Percentiles rank a stretch among this genome's conserved stretches.
These are phyloP conservation scores for Senna siamea DNA, from an alignment of 306 rosid species.

Conservation along the genomic window DNA sequence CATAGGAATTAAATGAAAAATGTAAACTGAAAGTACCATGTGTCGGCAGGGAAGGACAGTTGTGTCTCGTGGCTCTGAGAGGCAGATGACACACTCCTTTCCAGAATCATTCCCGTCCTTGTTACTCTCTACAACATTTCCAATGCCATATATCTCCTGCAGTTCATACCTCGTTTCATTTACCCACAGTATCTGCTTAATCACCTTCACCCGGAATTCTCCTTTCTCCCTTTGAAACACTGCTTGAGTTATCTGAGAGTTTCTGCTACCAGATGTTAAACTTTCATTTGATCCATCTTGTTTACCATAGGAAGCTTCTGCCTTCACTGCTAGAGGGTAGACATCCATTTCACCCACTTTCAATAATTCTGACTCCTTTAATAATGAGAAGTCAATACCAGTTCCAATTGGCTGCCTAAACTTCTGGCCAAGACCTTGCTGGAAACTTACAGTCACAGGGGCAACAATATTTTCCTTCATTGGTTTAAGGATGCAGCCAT, in stretches of 20 bases:
- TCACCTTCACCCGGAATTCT: constrained; percentile 66
- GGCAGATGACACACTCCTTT: constrained; percentile 90
- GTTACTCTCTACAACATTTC: constrained; percentile 65
- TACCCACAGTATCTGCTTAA: constrained; percentile 82
- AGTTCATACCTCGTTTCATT: constrained; percentile 75
- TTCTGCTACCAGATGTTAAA: constrained; percentile 43
- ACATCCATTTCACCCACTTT: constrained; percentile 58
- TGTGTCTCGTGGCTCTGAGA: constrained; percentile 89
- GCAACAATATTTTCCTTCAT: constrained; percentile 53
- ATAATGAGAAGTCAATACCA: constrained; percentile 67
- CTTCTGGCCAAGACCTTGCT: constrained; percentile 87
- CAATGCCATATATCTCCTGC: constrained; percentile 88
- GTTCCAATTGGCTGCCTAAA: constrained; percentile 78
- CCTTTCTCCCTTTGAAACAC: constrained; percentile 83
- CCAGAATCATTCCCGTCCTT: constrained; percentile 73
- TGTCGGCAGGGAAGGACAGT: constrained; percentile 92
- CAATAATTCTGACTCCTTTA: constrained; percentile 67
- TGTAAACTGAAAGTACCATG: constrained; percentile 61
- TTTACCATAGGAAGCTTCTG: constrained; percentile 59
- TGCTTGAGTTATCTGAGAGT: constrained; percentile 81
- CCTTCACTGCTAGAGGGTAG: constrained; percentile 79
- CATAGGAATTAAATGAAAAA: constrained; percentile 4
- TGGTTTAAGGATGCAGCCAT: constrained; percentile 60
- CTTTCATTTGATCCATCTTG: constrained; percentile 56
- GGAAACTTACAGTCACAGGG: constrained; percentile 65